A percentile compares a stretch with the other conserved stretches of the same genome.
Evolutionary conservation across 495 filamentous ascomycete species (phyloP).

Genomic region (Neurospora tetrasperma): DNA sequence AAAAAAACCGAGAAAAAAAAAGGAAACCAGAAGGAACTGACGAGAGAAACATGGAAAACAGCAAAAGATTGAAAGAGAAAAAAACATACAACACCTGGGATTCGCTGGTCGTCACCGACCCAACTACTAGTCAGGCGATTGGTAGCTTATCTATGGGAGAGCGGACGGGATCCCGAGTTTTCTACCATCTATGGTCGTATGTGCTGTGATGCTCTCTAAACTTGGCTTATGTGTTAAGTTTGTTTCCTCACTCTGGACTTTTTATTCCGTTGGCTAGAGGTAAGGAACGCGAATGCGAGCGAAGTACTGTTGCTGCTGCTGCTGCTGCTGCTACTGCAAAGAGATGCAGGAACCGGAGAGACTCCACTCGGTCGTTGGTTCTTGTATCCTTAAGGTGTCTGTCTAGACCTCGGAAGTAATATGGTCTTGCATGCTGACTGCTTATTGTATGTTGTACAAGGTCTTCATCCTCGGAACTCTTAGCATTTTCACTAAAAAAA

Average conservation of each 20-base stretch:
- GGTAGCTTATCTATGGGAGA: too few relatives aligned
- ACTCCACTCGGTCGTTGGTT: neutral
- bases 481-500: neutral
- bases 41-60: neutral
- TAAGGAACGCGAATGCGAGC: too few relatives aligned
- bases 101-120: slow-evolving; percentile 36
- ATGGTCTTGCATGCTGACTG: neutral
- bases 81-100: slow-evolving; percentile 19
- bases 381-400: neutral
- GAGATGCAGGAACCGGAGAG: neutral
- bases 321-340: neutral
- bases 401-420: neutral
- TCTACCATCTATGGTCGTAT: too few relatives aligned
- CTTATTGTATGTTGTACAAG: neutral
- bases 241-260: too few relatives aligned
- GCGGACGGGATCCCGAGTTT: too few relatives aligned
- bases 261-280: too few relatives aligned
- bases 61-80: neutral
- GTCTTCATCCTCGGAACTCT: neutral
- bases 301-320: neutral
- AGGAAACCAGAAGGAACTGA: neutral
- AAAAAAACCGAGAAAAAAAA: neutral
- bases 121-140: neutral
- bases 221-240: too few relatives aligned
- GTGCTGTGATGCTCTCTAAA: too few relatives aligned